phyloP scores from a whole-genome alignment of 768 basidiomycete species.

The Boletus rufocinnamomeus region DNA sequence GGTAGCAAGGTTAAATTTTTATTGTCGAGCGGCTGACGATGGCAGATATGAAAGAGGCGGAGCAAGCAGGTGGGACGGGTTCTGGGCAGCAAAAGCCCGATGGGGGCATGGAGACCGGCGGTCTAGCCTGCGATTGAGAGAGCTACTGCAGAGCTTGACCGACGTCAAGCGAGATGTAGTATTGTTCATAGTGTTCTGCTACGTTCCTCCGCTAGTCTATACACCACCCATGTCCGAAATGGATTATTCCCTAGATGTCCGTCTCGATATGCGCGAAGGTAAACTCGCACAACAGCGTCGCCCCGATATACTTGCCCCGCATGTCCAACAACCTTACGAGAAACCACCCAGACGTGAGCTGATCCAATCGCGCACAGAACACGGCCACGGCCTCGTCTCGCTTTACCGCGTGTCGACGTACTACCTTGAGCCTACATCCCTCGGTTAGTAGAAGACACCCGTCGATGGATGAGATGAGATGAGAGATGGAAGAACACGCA shows the following conservation, averaged over 20 bases:
- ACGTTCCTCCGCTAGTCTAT: too few relatives aligned
- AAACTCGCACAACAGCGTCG: constrained; percentile 35
- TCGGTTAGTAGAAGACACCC: background rate
- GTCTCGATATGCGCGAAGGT: background rate
- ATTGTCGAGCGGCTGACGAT: too few relatives aligned
- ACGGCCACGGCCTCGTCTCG: constrained; percentile 48
- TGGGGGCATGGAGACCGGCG: too few relatives aligned
- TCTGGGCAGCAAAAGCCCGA: too few relatives aligned
- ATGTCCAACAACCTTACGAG: constrained; percentile 51
- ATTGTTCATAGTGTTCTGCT: background rate
- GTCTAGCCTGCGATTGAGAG: too few relatives aligned
- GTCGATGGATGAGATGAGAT: background rate
- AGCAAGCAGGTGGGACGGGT: too few relatives aligned
- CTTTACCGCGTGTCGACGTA: constrained; percentile 42
- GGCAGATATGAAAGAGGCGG: too few relatives aligned
- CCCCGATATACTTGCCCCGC: constrained; percentile 45
- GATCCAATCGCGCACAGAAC: constrained; percentile 54
- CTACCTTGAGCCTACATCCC: constrained; percentile 9
- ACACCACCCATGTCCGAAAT: background rate
- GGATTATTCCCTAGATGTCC: background rate
- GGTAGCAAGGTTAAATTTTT: too few relatives aligned
- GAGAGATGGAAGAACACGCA: constrained; percentile 23
- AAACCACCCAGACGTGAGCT: constrained; percentile 50
- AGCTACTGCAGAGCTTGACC: background rate
- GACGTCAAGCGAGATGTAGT: background rate